Evolutionary conservation across 176 grass and related monocot genomes (phyloP).

Genomic region (Carex kokanica): DNA sequence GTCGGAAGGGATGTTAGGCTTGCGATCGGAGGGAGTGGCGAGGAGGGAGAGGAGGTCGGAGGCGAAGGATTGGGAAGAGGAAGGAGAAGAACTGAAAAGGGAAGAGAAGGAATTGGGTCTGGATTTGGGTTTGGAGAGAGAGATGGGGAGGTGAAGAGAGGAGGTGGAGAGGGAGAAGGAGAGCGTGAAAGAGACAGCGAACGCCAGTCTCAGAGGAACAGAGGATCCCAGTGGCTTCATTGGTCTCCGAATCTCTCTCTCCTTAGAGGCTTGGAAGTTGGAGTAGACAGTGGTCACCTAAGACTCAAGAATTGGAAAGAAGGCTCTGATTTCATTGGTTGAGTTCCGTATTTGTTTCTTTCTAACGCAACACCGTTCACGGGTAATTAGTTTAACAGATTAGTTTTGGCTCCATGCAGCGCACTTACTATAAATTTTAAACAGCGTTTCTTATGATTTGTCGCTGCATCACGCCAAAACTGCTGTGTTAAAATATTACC

Average conservation of each 20-base stretch:
- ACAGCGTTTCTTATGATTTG: too few species aligned
- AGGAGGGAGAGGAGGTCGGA: conserved; percentile 74
- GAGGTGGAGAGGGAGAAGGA: conserved; percentile 44
- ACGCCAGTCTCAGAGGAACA: conserved; percentile 51
- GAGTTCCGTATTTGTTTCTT: too few species aligned
- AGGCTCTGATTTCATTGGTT: too few species aligned
- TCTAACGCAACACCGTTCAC: too few species aligned
- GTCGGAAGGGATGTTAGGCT: conserved; percentile 34
- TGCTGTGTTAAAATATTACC: too few species aligned
- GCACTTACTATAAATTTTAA: too few species aligned
- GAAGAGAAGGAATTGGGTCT: neutral
- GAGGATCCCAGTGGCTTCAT: conserved; percentile 33
- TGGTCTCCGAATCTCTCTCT: neutral
- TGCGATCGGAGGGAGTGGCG: conserved; percentile 27
- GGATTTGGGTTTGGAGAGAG: conserved; percentile 19
- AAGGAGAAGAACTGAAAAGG: conserved; percentile 11
- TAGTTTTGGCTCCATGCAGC: too few species aligned
- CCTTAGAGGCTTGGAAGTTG: neutral
- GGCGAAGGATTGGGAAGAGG: conserved; percentile 38
- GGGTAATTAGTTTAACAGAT: too few species aligned
- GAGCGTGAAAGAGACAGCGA: conserved; percentile 60
- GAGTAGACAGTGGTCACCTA: too few species aligned
- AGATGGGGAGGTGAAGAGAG: conserved; percentile 35
- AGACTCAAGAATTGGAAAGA: too few species aligned
- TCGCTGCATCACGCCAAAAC: too few species aligned